Base-by-base conservation (phyloP, 2,329 filamentous ascomycete genomes). In the Cryphonectria parasitica region DNA sequence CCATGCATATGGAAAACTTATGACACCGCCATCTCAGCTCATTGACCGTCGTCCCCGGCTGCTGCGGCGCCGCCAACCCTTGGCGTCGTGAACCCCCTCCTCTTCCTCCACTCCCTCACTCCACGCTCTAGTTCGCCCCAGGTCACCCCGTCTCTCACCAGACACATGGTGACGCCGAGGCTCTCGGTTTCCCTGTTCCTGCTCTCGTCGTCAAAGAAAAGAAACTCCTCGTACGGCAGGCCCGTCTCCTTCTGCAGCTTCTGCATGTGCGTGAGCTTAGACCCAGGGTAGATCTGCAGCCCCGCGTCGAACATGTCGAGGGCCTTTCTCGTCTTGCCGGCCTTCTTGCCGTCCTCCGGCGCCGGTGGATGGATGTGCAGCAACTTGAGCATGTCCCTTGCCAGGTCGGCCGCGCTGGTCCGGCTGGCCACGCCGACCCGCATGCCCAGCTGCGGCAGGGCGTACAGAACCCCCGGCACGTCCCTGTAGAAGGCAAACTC, bases 171-270 rank as follows among this genome's bases (percentile, higher is more conserved):
- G 3, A 97, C 92, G 0, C 95, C 95, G 65, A 98, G 77, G 36
- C 78, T 83, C 82, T 91, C 89, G 0, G 97, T 95, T 78, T 98
- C 94, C 70, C 89, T 85, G 78, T 98, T 98, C 72, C 95, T 83
- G 67, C 86, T 85, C 86, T 98, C 95, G 76, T 98, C 95, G 76
- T 98, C 95, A 75, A 98, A 98, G 80, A 98, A 98, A 45, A 98
- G 79, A 91, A 98, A 97, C 64, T 98, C 93, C 74, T 91, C 87
- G 77, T 89, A 97, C 7, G 84, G 82, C 2, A 98, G 80, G 1
- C 89, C 90, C 19, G 91, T 94, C 69, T 89, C 86, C 78, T 90
- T 88, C 13, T 91, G 88, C 75, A 98, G 84, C 6, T 87, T 84
- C 76, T 90, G 86, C 76, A 98, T 97, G 81, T 98, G 95, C 73